Base-by-base conservation (phyloP, 768 basidiomycete species). In the Gymnopilus dilepis region DNA sequence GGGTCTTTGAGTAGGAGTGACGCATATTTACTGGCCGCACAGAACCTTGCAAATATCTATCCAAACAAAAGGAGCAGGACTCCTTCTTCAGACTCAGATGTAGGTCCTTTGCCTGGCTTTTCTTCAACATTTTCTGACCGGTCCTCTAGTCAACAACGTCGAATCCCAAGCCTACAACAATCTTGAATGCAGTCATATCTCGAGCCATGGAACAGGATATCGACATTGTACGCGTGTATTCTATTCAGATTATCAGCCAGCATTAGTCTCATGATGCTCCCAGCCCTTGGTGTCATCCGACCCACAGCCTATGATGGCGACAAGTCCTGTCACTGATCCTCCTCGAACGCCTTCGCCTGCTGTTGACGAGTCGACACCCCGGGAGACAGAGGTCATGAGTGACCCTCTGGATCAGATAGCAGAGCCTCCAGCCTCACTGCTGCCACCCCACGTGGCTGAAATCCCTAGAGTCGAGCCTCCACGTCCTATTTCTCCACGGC, bases 31-130 rank as follows among this genome's bases (percentile, higher is more conserved):
- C 52, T 26, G 65, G 34, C 38, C 21, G 11, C 24, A 8, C 61
- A 84, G 82, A 83, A 84, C 58, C 75, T 82, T n/a, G 71, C 75
- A 3, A 73, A 80, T 56, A 80, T 83, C 57, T 83, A 84, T 63
- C 81, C 82, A 9, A 71, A 73, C 55, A 80, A 80, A 56, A 70
- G 77, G 34, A 70, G 73, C 56, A 71, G 71, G 66, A 76, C 74
- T 34, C 75, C 77, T 12, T 69, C 76, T 12, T 62, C 73, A 2
- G 71, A 71, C 6, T 65, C 69, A 22, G 61, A 59, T 21, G 63
- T 65, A 11, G 53, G 28, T 28, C 60, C 34, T 56, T 61, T 2
- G 12, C 48, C 51, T 37, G 28, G 43, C 37, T 24, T 58, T 22
- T 28, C 34, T 34, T 26, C 22, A 21, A 1, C 37, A 3, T 31